A percentile compares a stretch with the other conserved stretches of the same genome.
Evolutionary conservation across 179 eudicot genomes (phyloP).

Genomic region (Silene noctiflora): DNA sequence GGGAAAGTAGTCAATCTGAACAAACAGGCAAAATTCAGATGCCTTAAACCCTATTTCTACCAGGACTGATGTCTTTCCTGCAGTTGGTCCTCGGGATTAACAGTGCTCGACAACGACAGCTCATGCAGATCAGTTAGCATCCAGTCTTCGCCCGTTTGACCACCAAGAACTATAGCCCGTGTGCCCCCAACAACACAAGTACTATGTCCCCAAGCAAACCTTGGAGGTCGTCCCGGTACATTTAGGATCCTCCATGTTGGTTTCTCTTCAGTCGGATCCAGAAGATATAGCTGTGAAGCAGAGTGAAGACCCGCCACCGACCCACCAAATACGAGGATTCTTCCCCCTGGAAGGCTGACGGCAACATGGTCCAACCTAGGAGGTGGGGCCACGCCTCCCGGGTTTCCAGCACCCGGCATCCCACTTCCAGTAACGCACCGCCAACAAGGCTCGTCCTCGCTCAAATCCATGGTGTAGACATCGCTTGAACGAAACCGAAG

Average conservation of each 20-base stretch:
- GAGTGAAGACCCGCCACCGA: constrained; percentile 98
- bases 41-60: constrained; percentile 3
- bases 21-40: constrained; percentile 26
- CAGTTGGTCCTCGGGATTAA: constrained; percentile 32
- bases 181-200: constrained; percentile 96
- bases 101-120: constrained; percentile 62
- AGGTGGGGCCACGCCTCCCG: constrained; percentile 89
- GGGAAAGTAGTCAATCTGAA: constrained; percentile 25
- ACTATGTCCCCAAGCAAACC: constrained; percentile 97
- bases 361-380: constrained; percentile 96
- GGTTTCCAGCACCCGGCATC: constrained; percentile 95
- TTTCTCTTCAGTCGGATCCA: constrained; percentile 91
- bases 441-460: constrained; percentile 96
- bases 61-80: constrained; percentile 1
- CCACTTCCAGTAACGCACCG: constrained; percentile 82
- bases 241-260: constrained; percentile 92
- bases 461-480: constrained; percentile 89
- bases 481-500: constrained; percentile 91
- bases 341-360: constrained; percentile 88
- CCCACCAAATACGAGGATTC: constrained; percentile 92
- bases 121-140: constrained; percentile 83
- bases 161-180: constrained; percentile 87
- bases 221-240: constrained; percentile 86
- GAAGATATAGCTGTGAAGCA: constrained; percentile 90
- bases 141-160: constrained; percentile 97